These are phyloP conservation scores for Apiospora kogelbergensis DNA, from an alignment of 2,329 filamentous ascomycete genomes.

Conservation along the genomic window DNA sequence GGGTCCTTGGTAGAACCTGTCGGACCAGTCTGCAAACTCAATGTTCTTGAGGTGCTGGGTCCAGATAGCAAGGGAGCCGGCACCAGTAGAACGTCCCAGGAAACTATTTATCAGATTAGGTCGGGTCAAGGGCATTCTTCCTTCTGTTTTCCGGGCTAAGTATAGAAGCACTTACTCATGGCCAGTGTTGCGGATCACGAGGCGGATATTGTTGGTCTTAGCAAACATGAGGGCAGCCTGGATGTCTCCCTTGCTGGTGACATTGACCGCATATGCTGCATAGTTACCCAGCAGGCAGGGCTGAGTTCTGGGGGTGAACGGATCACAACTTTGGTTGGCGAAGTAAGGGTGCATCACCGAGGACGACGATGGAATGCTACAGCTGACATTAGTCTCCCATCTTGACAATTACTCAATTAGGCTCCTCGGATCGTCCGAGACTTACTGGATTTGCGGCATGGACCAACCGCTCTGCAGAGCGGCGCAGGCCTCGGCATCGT, in stretches of 20 bases:
- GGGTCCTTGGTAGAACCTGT: constrained; percentile 24
- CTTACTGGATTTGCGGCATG: constrained; percentile 25
- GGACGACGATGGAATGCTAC: constrained; percentile 25
- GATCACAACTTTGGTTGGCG: constrained; percentile 35
- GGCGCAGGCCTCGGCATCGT: constrained; percentile 39
- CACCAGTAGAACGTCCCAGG: constrained; percentile 31
- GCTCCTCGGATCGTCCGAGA: constrained; percentile 8
- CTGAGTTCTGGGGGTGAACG: constrained; percentile 42
- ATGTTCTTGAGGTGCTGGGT: constrained; percentile 31
- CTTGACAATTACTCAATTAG: constrained; percentile 25
- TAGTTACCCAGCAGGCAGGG: constrained; percentile 40
- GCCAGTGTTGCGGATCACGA: constrained; percentile 44
- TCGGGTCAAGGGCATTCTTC: too few relatives aligned
- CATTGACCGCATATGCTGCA: constrained; percentile 28
- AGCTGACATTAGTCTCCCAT: constrained; percentile 12
- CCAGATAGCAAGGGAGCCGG: constrained; percentile 31
- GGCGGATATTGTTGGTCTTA: constrained; percentile 35
- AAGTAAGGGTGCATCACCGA: constrained; percentile 32
- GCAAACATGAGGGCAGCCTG: constrained; percentile 31
- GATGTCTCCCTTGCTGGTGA: constrained; percentile 16
- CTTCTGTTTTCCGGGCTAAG: not conserved
- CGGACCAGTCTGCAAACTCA: constrained; percentile 23
- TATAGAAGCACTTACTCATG: constrained; percentile 34
- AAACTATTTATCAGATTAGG: constrained; percentile 22
- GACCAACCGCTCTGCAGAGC: constrained; percentile 30